Conservation (phyloP, 2,329 filamentous ascomycete species). For the Penicillium brasilianum region DNA sequence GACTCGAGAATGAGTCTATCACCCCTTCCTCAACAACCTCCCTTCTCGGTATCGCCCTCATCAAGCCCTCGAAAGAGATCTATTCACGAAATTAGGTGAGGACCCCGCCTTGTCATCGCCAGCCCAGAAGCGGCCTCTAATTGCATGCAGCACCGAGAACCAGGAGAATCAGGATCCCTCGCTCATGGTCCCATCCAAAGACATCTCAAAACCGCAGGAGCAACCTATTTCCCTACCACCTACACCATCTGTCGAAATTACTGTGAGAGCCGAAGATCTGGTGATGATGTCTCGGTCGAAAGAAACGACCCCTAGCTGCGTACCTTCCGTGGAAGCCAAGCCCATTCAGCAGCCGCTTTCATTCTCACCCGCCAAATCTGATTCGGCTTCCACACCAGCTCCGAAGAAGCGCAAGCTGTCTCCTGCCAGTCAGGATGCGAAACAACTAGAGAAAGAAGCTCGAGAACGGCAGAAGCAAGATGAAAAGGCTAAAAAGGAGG, state of each 20-base stretch:
- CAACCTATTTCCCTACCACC: neutral
- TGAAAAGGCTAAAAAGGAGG: slow-evolving; percentile 42
- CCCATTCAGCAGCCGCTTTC: neutral
- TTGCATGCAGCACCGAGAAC: slow-evolving; percentile 20
- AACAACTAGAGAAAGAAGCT: slow-evolving; percentile 45
- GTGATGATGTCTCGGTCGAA: neutral
- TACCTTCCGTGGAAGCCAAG: neutral
- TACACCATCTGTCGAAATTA: neutral
- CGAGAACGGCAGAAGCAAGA: slow-evolving; percentile 34
- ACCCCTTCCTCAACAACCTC: slow-evolving; percentile 21
- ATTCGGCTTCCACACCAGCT: slow-evolving; percentile 20
- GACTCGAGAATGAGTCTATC: slow-evolving; percentile 30
- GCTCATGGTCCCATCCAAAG: neutral
- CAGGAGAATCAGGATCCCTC: slow-evolving; percentile 33
- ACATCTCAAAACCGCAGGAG: neutral
- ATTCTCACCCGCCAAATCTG: slow-evolving; percentile 11
- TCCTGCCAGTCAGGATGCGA: slow-evolving; percentile 36
- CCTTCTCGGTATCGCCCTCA: slow-evolving; percentile 26
- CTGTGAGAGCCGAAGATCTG: neutral
- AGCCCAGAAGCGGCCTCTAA: slow-evolving; percentile 21
- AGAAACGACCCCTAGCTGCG: neutral
- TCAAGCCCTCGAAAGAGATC: slow-evolving; percentile 35
- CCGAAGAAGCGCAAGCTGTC: slow-evolving; percentile 36
- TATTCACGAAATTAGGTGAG: slow-evolving; percentile 37
- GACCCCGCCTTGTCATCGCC: slow-evolving; percentile 19